A percentile compares a stretch with the other conserved stretches of the same genome.
These are phyloP conservation scores for Diutina ranongensis DNA, from an alignment of 1,139 yeast genomes.

Conservation along the genomic window DNA sequence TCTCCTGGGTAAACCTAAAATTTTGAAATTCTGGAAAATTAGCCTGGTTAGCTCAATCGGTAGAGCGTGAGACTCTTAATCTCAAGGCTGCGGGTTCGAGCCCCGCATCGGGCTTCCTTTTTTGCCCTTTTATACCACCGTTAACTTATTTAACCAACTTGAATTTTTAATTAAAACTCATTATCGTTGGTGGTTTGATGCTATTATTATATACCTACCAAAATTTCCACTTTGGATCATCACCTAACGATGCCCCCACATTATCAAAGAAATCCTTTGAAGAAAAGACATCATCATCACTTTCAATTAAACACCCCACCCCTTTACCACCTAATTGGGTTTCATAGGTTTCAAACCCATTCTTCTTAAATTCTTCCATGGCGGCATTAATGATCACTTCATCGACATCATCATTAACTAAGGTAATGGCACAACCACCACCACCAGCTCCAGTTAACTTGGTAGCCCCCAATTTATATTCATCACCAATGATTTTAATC, in stretches of 20 bases:
- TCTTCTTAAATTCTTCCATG: slow-evolving; percentile 20
- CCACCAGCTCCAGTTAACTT: slow-evolving; percentile 99
- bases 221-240: background rate
- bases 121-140: no score
- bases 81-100: slow-evolving; percentile 40
- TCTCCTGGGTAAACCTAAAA: no score
- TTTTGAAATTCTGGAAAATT: no score
- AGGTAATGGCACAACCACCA: slow-evolving; percentile 95
- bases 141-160: no score
- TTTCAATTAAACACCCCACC: slow-evolving; percentile 39
- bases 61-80: slow-evolving; percentile 21
- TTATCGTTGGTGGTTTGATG: no score
- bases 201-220: no score
- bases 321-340: slow-evolving; percentile 88
- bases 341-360: slow-evolving; percentile 68
- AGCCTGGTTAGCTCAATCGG: slow-evolving; percentile 14
- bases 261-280: background rate
- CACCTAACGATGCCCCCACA: background rate
- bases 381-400: slow-evolving; percentile 21
- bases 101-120: slow-evolving; percentile 40
- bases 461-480: slow-evolving; percentile 64
- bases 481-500: slow-evolving; percentile 54
- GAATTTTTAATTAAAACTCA: no score
- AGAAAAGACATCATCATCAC: background rate
- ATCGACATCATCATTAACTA: slow-evolving; percentile 42